phyloP scores from a whole-genome alignment of 129 eudicot genomes.

The Logfia minima region DNA sequence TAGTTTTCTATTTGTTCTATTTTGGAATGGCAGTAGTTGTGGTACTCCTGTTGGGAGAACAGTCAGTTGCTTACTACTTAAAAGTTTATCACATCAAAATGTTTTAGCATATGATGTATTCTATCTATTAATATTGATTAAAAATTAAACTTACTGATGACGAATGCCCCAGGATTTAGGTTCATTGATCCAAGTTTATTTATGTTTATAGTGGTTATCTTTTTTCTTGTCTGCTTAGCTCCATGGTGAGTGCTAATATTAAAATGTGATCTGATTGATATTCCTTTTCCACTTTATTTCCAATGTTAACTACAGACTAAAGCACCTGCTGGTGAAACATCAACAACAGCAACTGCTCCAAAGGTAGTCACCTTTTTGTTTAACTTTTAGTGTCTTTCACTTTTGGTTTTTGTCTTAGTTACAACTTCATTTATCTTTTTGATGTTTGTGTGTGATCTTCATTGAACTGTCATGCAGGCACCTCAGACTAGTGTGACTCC shows the following conservation, averaged over 20 bases:
- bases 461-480: slow-evolving; percentile 41
- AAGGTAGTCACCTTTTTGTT: slow-evolving; percentile 38
- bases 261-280: not conserved
- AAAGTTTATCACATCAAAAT: not conserved
- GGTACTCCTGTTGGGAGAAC: not conserved
- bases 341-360: slow-evolving; percentile 60
- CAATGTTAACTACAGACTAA: slow-evolving; percentile 43
- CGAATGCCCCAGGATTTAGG: not conserved
- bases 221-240: slow-evolving; percentile 5
- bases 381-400: not conserved
- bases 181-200: slow-evolving; percentile 7
- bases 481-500: slow-evolving; percentile 59
- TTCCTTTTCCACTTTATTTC: not conserved
- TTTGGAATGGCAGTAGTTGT: not conserved
- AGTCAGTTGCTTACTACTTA: not conserved
- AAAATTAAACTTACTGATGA: not conserved
- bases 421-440: slow-evolving; percentile 7
- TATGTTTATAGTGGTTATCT: not conserved
- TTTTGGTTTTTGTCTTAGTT: slow-evolving; percentile 1
- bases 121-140: not conserved
- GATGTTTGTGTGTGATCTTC: slow-evolving; percentile 16
- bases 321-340: slow-evolving; percentile 63
- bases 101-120: not conserved
- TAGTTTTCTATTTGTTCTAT: not conserved
- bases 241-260: slow-evolving; percentile 1